Evolutionary conservation across 495 filamentous ascomycete species (phyloP).

Genomic region (Cenococcum geophilum): DNA sequence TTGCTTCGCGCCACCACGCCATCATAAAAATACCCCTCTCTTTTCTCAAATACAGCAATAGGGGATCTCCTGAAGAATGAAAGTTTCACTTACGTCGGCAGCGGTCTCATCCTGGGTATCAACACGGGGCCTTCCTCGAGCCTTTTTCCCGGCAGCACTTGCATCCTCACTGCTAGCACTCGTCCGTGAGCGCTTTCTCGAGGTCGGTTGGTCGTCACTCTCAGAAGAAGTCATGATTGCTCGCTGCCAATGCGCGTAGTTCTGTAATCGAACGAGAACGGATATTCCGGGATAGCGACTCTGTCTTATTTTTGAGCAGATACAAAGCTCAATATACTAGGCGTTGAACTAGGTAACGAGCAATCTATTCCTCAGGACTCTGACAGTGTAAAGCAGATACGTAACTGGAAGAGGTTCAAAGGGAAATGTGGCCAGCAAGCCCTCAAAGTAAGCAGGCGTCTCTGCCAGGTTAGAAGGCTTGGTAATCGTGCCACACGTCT

Average conservation of each 20-base stretch:
- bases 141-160: conserved; percentile 29
- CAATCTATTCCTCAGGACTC: too few relatives aligned
- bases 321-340: too few relatives aligned
- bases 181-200: conserved; percentile 27
- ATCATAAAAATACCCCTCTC: too few relatives aligned
- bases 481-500: conserved; percentile 16
- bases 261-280: not conserved
- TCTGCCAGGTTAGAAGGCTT: conserved; percentile 4
- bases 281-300: not conserved
- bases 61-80: not conserved
- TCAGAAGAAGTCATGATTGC: conserved; percentile 23
- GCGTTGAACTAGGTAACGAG: too few relatives aligned
- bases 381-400: not conserved
- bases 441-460: not conserved
- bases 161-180: conserved; percentile 12
- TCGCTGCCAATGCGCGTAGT: not conserved
- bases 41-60: not conserved
- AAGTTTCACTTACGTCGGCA: conserved; percentile 35
- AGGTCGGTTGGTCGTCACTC: conserved; percentile 21
- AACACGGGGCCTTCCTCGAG: conserved; percentile 60
- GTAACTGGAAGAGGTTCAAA: not conserved
- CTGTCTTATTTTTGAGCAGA: too few relatives aligned
- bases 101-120: conserved; percentile 61
- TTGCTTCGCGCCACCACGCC: too few relatives aligned
- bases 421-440: not conserved